Evolutionary conservation across 306 rosid genomes (phyloP).

Genomic region (Echinosophora koreensis): DNA sequence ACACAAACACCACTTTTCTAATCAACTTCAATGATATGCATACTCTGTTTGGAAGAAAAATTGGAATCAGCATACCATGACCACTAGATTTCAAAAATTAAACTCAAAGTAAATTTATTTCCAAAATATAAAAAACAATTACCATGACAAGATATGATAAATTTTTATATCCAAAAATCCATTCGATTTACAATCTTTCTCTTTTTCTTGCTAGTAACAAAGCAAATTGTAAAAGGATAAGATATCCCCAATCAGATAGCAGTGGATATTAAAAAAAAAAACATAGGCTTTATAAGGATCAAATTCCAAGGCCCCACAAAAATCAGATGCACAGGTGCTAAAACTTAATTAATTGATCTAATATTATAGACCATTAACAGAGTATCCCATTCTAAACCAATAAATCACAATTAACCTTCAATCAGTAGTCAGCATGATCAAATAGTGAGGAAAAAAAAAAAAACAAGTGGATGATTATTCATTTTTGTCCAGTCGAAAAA

Average conservation of each 20-base stretch:
- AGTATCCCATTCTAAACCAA: conserved; percentile 4
- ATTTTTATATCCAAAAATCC: background rate
- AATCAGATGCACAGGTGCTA: background rate
- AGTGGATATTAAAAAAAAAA: background rate
- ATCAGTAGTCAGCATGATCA: background rate
- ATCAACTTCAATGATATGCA: conserved; percentile 53
- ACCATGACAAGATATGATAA: background rate
- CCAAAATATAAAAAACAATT: background rate
- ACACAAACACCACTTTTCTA: conserved; percentile 64
- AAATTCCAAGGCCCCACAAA: conserved; percentile 10
- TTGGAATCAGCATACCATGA: background rate
- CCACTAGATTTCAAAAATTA: background rate
- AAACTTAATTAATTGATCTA: conserved; percentile 22
- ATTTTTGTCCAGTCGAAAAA: background rate
- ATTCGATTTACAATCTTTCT: background rate
- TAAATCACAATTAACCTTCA: background rate
- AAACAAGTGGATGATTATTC: background rate
- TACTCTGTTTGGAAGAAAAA: conserved; percentile 1
- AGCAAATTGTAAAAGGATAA: background rate
- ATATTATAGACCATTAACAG: background rate
- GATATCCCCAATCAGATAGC: background rate
- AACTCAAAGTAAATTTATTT: background rate
- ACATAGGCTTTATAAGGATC: background rate
- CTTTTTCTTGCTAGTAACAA: background rate
- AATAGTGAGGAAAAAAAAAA: conserved; percentile 7